phyloP scores from a whole-genome alignment of 768 basidiomycete species.

The Paxillus ammoniavirescens region DNA sequence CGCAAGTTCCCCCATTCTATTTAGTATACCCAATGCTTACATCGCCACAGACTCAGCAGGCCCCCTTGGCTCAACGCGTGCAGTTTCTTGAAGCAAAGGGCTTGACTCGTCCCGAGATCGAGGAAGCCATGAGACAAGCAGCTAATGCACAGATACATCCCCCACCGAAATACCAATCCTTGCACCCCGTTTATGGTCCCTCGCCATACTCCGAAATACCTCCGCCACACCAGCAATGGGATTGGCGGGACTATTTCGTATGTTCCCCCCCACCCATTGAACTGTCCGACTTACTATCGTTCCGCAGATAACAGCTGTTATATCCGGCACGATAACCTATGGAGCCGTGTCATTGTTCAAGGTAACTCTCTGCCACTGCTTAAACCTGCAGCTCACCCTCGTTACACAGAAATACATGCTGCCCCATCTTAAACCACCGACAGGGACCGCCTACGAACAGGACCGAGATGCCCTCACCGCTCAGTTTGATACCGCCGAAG shows the following conservation, averaged over 20 bases:
- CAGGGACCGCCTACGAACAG: conserved; percentile 83
- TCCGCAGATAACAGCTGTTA: conserved; percentile 82
- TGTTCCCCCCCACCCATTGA: conserved; percentile 25
- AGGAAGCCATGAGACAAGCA: conserved; percentile 73
- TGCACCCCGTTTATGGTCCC: conserved; percentile 46
- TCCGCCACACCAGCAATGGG: conserved; percentile 57
- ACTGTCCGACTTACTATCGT: conserved; percentile 19
- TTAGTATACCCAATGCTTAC: conserved; percentile 1
- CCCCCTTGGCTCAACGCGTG: conserved; percentile 79
- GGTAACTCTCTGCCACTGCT: conserved; percentile 38
- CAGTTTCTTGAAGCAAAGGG: conserved; percentile 97
- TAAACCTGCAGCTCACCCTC: neutral
- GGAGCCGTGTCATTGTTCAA: conserved; percentile 78
- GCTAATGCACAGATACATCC: conserved; percentile 25
- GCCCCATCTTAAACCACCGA: conserved; percentile 89
- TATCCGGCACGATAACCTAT: conserved; percentile 84
- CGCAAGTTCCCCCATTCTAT: conserved; percentile 37
- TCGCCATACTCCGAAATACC: conserved; percentile 37
- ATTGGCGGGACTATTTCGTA: conserved; percentile 98
- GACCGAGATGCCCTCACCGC: conserved; percentile 82
- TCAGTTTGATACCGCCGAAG: conserved; percentile 88
- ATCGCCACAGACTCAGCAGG: conserved; percentile 60
- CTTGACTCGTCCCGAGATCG: conserved; percentile 78
- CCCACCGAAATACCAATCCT: conserved; percentile 13
- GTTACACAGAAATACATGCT: conserved; percentile 78